Base-by-base conservation (phyloP, 2,329 filamentous ascomycete species). In the Fusarium palustre region DNA sequence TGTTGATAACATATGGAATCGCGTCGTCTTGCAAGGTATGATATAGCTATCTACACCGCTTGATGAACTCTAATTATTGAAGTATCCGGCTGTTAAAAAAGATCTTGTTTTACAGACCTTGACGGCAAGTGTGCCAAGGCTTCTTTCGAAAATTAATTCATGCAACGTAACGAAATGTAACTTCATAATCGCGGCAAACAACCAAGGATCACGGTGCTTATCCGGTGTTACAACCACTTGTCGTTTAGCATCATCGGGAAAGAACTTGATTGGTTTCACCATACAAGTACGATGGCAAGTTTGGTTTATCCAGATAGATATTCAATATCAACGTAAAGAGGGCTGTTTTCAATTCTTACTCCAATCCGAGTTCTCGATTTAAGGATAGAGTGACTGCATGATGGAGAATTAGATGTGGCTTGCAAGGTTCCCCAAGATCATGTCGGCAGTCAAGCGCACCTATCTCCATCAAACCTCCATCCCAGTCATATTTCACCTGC, bases 381-480 rank as follows among this genome's bases (percentile, higher is more conserved):
- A 31, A 31, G 24, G 18, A 4, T 52, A 39, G 18, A 28, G 18
- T 52, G 24, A 18, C 15, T 30, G 34, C 48, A 30, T 52, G 7
- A 4, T 12, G 1, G 3, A 25, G 3, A 4, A 18, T 4, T 0
- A 34, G 7, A 10, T 12, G 22, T 18, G 15, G 11, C 15, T 24
- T 43, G 2, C 10, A 25, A 4, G 15, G 7, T 18, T 10, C 15
- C 22, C 20, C 20, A 18, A 4, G n/a, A 16, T 20, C 22, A 20
- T 10, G 18, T 41, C 24, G n/a, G n/a, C 9, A 31, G 12, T 16
- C 16, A 60, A 58, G 54, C 58, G 54, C 54, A 33, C 58, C 58
- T 61, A 61, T 61, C 54, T 50, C 20, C 31, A 22, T 43, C 7
- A 4, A 22, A 4, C 13, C 5, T 9, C 0, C 5, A 13, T 5